Evolutionary conservation across 2,329 filamentous ascomycete genomes (phyloP).

Genomic region (Phialophora verrucosa): DNA sequence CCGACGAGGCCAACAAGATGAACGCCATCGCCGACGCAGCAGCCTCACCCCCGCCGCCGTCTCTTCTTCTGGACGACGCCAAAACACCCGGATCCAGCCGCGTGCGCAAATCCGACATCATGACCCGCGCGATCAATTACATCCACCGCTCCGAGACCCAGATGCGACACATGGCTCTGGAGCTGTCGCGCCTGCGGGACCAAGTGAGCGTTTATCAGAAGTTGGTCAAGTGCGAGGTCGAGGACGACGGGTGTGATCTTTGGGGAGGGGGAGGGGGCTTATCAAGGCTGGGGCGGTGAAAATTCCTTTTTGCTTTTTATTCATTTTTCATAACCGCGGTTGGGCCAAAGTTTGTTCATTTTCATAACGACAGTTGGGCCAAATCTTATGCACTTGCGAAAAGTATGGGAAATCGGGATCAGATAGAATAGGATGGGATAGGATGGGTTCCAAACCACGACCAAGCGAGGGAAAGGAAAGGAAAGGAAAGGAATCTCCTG

Average conservation of each 20-base stretch:
- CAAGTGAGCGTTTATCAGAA: slow-evolving; percentile 24
- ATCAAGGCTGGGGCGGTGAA: no score
- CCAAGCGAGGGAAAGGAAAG: no score
- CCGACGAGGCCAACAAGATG: background rate
- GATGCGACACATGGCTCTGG: slow-evolving; percentile 20
- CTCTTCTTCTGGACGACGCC: background rate
- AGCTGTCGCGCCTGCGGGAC: slow-evolving; percentile 27
- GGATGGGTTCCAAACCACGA: no score
- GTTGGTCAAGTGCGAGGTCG: background rate
- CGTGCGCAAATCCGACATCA: slow-evolving; percentile 33
- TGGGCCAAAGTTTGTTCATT: no score
- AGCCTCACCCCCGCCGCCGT: background rate
- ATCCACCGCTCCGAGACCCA: slow-evolving; percentile 29
- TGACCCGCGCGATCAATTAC: slow-evolving; percentile 32
- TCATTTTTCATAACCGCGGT: no score
- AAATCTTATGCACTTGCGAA: no score
- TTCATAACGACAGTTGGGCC: no score
- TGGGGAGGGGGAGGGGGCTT: background rate
- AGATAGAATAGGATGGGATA: no score
- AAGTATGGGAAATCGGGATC: no score
- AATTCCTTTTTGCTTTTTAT: no score
- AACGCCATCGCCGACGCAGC: background rate
- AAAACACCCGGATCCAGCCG: background rate
- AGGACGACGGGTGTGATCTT: background rate
- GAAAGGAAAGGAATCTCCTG: no score